phyloP scores from a whole-genome alignment of 495 filamentous ascomycete species.

The Hyphodiscus hymeniophilus region DNA sequence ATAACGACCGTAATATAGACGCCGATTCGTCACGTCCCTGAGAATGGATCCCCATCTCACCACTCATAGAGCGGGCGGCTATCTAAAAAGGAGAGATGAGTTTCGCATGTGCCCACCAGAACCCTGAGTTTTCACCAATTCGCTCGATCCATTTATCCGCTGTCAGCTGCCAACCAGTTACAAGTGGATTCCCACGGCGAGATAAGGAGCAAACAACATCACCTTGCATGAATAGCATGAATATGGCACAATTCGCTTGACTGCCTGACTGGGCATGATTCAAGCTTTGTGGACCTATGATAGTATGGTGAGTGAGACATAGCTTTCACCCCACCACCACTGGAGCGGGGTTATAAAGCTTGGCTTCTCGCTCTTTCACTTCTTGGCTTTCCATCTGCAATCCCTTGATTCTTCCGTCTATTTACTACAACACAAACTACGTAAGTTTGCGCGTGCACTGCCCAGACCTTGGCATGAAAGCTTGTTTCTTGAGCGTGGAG shows the following conservation, averaged over 20 bases:
- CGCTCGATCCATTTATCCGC: background rate
- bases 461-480: background rate
- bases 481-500: background rate
- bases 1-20: no score
- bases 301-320: background rate
- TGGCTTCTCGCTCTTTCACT: constrained; percentile 7
- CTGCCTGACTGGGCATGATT: background rate
- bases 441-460: background rate
- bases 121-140: constrained; percentile 1
- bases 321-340: constrained; percentile 1
- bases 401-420: constrained; percentile 1
- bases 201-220: constrained; percentile 6
- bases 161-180: background rate
- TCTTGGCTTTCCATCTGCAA: constrained; percentile 7
- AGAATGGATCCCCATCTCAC: no score
- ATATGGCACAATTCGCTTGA: background rate
- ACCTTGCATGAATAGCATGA: background rate
- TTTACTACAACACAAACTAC: background rate
- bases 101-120: no score
- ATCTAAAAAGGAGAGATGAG: no score
- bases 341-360: constrained; percentile 8
- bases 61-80: no score
- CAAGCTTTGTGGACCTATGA: background rate
- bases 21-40: no score
- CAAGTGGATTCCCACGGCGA: background rate